A percentile compares a stretch with the other conserved stretches of the same genome.
Evolutionary conservation across 768 basidiomycete species (phyloP).

Genomic region (Pleurotus eryngii): DNA sequence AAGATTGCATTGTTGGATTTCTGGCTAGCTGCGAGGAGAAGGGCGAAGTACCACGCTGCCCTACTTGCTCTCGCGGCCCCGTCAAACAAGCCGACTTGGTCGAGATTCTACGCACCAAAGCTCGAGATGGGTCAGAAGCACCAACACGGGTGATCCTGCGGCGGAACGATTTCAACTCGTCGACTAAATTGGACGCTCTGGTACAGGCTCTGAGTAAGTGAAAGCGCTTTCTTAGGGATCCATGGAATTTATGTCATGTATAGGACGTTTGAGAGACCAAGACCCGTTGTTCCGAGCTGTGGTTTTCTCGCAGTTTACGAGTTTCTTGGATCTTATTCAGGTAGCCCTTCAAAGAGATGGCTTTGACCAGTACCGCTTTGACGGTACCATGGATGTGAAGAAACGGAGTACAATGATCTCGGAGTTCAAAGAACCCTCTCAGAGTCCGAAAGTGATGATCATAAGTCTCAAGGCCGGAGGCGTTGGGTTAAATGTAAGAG

Average conservation of each 20-base stretch:
- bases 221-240: not conserved
- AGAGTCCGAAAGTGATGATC: constrained; percentile 72
- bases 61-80: constrained; percentile 73
- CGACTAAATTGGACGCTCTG: constrained; percentile 88
- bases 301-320: constrained; percentile 89
- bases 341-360: constrained; percentile 63
- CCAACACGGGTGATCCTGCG: constrained; percentile 48
- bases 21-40: constrained; percentile 67
- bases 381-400: constrained; percentile 89
- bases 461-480: constrained; percentile 89
- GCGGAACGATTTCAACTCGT: constrained; percentile 82
- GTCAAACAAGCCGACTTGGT: constrained; percentile 61
- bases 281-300: constrained; percentile 80
- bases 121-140: constrained; percentile 15
- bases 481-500: constrained; percentile 77
- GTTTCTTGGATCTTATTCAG: constrained; percentile 82
- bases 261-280: constrained; percentile 63
- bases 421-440: constrained; percentile 69
- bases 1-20: constrained; percentile 81
- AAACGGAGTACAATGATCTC: constrained; percentile 72
- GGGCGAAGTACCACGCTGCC: constrained; percentile 71
- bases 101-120: constrained; percentile 50
- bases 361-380: constrained; percentile 75
- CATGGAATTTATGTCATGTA: not conserved
- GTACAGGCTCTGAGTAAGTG: constrained; percentile 63